Base-by-base conservation (phyloP, 345 rosid species). In the Bretschneidera sinensis region DNA sequence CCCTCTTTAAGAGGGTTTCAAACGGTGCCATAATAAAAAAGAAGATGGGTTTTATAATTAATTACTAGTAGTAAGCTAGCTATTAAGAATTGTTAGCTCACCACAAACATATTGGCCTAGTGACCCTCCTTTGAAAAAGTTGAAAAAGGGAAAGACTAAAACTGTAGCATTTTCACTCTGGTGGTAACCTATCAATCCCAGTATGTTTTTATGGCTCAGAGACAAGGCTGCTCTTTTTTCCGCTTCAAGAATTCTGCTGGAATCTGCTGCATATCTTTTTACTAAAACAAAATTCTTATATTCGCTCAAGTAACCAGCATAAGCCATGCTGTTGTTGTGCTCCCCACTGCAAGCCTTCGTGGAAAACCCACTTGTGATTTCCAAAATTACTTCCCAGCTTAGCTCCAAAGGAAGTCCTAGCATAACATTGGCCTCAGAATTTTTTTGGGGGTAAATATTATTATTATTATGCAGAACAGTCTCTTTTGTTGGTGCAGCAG, bases 351-450 rank as follows among this genome's bases (percentile, higher is more conserved):
- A 55, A 33, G 21, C 60, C 53, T 24, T 71, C 18, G 67, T 24
- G 17, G 70, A 47, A 56, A 78, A 74, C 20, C 50, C 49, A n/a
- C 57, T 48, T 8, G 77, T 71, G 11, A 74, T 71, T 19, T 69
- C 66, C 58, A 56, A 4, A 21, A 78, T 66, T 5, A 19, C 51
- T 59, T 78, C 79, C 74, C 75, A 71, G 50, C 70, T 75, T 25
- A 74, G 50, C 65, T 74, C 62, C 79, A 47, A 9, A 23, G 79
- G 79, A 14, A 43, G 50, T 28, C 59, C 31, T 13, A 45, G 49
- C 31, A 19, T 31, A 54, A 34, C 21, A 19, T 54, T 39, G 45
- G 45, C 51, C 23, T 14, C 5, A 9, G 18, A 22, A n/a, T n/a
- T 1, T 14, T 39, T 31, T 22, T 53, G 43, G 4, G 18, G 17